A percentile compares a stretch with the other conserved stretches of the same genome.
phyloP scores from a whole-genome alignment of 140 eudicot species.

The Senecio squalidus region DNA sequence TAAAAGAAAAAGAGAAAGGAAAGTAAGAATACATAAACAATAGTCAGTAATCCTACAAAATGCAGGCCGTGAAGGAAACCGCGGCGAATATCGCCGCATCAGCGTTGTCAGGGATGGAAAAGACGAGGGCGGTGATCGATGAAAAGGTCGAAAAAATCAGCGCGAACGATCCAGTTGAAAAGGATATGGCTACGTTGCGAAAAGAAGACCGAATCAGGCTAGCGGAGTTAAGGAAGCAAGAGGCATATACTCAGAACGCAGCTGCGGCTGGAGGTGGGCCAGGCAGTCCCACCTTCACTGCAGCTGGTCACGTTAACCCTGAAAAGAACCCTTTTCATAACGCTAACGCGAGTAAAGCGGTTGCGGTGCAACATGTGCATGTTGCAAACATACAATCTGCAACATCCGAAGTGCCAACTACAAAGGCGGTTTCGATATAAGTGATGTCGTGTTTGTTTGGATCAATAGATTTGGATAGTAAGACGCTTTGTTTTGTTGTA shows the following conservation, averaged over 20 bases:
- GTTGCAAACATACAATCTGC: too few relatives aligned
- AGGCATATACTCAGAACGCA: conserved; percentile 38
- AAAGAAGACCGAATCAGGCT: conserved; percentile 46
- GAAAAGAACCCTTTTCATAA: conserved; percentile 23
- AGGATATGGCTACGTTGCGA: conserved; percentile 52
- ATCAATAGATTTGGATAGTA: neutral
- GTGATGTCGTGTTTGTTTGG: too few relatives aligned
- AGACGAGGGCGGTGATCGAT: conserved; percentile 38
- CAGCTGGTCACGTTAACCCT: conserved; percentile 10
- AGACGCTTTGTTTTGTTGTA: too few relatives aligned
- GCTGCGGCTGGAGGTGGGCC: conserved; percentile 38
- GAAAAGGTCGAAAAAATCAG: conserved; percentile 54
- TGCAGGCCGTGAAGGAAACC: conserved; percentile 43
- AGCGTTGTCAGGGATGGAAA: conserved; percentile 52
- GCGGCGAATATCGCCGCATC: conserved; percentile 48
- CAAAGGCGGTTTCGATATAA: neutral
- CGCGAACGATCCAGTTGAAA: conserved; percentile 44
- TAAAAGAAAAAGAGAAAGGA: neutral
- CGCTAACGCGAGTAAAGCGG: neutral
- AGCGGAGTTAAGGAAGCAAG: conserved; percentile 55
- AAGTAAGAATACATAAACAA: neutral
- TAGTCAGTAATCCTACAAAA: neutral
- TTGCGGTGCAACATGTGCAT: conserved; percentile 3
- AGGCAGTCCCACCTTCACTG: conserved; percentile 32
- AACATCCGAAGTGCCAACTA: neutral